Evolutionary conservation across 1,139 yeast genomes (phyloP).

Genomic region (Zygosaccharomyces pseudobailii): DNA sequence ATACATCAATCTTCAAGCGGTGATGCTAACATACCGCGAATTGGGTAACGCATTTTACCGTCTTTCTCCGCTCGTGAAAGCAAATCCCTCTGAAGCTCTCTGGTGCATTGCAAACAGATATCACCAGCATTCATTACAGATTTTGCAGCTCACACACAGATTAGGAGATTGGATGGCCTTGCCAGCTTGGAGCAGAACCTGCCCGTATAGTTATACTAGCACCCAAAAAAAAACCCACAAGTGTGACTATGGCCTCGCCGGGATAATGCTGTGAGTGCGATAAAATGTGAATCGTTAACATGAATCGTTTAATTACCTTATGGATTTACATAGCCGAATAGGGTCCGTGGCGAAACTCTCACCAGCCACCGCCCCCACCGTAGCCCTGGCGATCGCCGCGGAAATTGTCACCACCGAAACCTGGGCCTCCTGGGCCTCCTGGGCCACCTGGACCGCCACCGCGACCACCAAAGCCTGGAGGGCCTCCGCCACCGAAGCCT

Average conservation of each 20-base stretch:
- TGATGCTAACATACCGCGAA: too few relatives aligned
- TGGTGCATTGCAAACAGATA: not conserved
- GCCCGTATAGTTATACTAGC: not conserved
- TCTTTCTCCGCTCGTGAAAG: too few relatives aligned
- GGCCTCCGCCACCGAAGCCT: not conserved
- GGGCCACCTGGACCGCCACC: not conserved
- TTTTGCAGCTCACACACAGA: too few relatives aligned
- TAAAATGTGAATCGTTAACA: not conserved
- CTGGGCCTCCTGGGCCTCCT: constrained; percentile 1
- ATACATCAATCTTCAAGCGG: too few relatives aligned
- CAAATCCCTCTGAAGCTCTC: too few relatives aligned
- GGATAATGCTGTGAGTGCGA: not conserved
- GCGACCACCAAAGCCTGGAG: too few relatives aligned
- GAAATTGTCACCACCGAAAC: constrained; percentile 16
- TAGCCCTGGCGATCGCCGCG: constrained; percentile 33
- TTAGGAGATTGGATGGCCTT: not conserved
- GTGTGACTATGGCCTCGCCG: too few relatives aligned
- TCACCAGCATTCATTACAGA: not conserved
- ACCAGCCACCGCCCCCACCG: constrained; percentile 25
- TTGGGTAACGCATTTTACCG: too few relatives aligned
- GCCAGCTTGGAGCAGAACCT: not conserved
- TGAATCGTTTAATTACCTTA: not conserved
- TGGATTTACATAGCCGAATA: not conserved
- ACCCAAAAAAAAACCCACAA: too few relatives aligned
- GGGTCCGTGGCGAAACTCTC: not conserved